Percentiles rank a stretch among this genome's conserved stretches.
phyloP scores from a whole-genome alignment of 805 yeast genomes.

The Allodekkera sacchari region DNA sequence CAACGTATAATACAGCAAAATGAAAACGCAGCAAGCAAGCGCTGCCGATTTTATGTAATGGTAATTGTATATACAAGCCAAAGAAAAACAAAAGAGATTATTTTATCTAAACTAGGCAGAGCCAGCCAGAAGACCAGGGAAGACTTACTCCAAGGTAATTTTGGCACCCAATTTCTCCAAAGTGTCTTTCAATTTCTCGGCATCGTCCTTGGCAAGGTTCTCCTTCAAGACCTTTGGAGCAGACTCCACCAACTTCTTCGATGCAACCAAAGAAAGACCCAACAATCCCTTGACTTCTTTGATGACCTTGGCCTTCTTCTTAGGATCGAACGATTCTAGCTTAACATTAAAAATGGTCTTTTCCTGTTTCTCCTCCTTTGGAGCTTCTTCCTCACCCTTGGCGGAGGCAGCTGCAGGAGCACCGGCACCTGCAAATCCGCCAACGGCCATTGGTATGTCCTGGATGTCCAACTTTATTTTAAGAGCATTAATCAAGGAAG shows the following conservation, averaged over 20 bases:
- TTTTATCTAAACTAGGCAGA: not conserved
- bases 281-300: slow-evolving; percentile 91
- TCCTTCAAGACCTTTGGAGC: slow-evolving; percentile 97
- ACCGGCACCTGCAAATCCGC: slow-evolving; percentile 52
- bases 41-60: too few relatives aligned
- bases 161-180: slow-evolving; percentile 95
- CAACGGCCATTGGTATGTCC: slow-evolving; percentile 80
- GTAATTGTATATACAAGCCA: too few relatives aligned
- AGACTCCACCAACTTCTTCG: slow-evolving; percentile 94
- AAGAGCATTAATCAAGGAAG: slow-evolving; percentile 74
- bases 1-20: too few relatives aligned
- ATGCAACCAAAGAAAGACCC: slow-evolving; percentile 90
- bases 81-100: not conserved
- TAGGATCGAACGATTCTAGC: slow-evolving; percentile 89
- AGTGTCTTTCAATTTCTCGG: slow-evolving; percentile 89
- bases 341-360: slow-evolving; percentile 88
- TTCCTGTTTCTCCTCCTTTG: slow-evolving; percentile 75
- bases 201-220: slow-evolving; percentile 92
- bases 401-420: slow-evolving; percentile 59
- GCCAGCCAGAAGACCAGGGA: not conserved
- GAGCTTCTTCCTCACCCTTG: slow-evolving; percentile 66
- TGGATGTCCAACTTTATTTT: slow-evolving; percentile 83
- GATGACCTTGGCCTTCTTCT: slow-evolving; percentile 93
- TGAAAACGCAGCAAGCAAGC: too few relatives aligned
- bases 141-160: slow-evolving; percentile 72